Evolutionary conservation across 495 filamentous ascomycete species (phyloP).

Genomic region (Rostrohypoxylon terebratum): DNA sequence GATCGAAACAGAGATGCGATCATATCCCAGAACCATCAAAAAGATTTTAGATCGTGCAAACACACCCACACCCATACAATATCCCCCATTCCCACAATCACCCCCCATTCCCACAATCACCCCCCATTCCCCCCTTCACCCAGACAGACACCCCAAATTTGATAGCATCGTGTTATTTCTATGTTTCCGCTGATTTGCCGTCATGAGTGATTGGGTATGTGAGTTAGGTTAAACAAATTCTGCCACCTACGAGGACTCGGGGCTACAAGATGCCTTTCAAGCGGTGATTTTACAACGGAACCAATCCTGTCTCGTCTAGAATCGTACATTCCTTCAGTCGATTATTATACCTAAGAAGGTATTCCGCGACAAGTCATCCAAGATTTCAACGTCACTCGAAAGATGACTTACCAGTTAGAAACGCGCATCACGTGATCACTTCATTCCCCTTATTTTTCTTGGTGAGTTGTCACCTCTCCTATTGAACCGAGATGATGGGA

Average conservation of each 20-base stretch:
- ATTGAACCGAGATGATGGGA: neutral
- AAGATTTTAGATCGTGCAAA: slow-evolving; percentile 47
- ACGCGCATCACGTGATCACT: neutral
- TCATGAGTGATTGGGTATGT: neutral
- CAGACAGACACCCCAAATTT: slow-evolving; percentile 39
- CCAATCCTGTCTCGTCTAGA: no score
- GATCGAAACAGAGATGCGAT: slow-evolving; percentile 24
- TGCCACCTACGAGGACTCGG: neutral
- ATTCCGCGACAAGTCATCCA: no score
- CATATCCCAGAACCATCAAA: slow-evolving; percentile 12
- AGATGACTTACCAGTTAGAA: no score
- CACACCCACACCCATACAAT: slow-evolving; percentile 14
- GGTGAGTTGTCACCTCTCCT: neutral
- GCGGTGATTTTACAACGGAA: no score
- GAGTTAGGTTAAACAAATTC: neutral
- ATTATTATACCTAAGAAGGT: no score
- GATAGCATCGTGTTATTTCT: slow-evolving; percentile 23
- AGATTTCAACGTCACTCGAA: no score
- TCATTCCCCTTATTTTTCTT: neutral
- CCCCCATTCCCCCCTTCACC: neutral
- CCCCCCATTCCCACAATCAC: neutral
- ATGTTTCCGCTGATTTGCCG: neutral
- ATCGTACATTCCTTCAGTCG: no score
- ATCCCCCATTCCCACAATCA: slow-evolving; percentile 2
- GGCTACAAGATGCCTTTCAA: neutral